These are phyloP conservation scores for Euphorbia pulcherrima DNA, from an alignment of 345 rosid genomes.

Conservation along the genomic window DNA sequence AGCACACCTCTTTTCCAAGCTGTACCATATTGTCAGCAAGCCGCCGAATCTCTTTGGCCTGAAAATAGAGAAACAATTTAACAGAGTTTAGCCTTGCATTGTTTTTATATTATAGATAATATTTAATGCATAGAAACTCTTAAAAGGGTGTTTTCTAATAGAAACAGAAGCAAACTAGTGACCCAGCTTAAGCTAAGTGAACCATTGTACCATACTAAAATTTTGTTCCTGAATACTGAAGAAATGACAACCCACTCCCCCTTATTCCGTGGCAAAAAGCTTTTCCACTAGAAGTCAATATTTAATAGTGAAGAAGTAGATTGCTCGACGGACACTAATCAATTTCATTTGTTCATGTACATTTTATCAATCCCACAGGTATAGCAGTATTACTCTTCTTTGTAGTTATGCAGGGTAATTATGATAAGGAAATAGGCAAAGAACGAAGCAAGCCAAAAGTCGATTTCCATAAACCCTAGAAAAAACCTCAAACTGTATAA, in stretches of 20 bases:
- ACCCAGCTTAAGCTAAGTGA: not conserved
- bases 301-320: not conserved
- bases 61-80: slow-evolving; percentile 10
- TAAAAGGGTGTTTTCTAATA: not conserved
- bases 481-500: slow-evolving; percentile 18
- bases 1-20: slow-evolving; percentile 77
- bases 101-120: too few relatives aligned
- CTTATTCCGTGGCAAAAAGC: not conserved
- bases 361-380: not conserved
- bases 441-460: not conserved
- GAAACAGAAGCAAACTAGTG: not conserved
- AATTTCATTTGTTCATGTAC: not conserved
- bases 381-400: not conserved
- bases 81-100: not conserved
- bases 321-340: not conserved
- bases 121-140: not conserved
- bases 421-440: not conserved
- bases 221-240: not conserved
- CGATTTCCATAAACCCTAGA: slow-evolving; percentile 21
- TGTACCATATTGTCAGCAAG: slow-evolving; percentile 94
- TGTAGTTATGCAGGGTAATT: not conserved
- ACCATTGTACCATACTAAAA: not conserved
- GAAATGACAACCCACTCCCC: not conserved
- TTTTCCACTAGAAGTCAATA: not conserved
- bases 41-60: slow-evolving; percentile 89